Evolutionary conservation across 768 basidiomycete genomes (phyloP).

Genomic region (Pleurotus djamor): DNA sequence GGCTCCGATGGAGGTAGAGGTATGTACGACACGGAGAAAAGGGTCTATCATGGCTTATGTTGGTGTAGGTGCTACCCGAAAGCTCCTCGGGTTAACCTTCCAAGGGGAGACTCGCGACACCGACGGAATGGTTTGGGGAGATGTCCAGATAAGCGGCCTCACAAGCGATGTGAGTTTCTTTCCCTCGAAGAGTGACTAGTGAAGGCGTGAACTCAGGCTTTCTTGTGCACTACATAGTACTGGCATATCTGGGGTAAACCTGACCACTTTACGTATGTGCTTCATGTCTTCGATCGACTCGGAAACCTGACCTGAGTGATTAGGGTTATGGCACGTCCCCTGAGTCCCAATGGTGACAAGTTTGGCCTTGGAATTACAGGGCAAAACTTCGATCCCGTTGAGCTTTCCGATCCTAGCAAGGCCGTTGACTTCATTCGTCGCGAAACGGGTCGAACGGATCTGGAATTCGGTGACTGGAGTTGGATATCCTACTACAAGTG

Average conservation of each 20-base stretch:
- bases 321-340: slow-evolving; percentile 15
- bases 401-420: slow-evolving; percentile 13
- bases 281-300: neutral
- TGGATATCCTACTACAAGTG: slow-evolving; percentile 15
- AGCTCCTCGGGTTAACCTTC: slow-evolving; percentile 17
- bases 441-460: slow-evolving; percentile 12
- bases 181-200: too few species aligned
- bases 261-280: slow-evolving; percentile 12
- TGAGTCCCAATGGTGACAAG: slow-evolving; percentile 7
- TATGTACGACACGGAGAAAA: neutral
- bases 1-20: slow-evolving; percentile 18
- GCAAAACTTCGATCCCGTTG: slow-evolving; percentile 14
- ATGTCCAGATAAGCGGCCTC: slow-evolving; percentile 18
- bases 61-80: slow-evolving; percentile 14
- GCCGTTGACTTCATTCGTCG: slow-evolving; percentile 10
- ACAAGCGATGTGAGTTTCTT: slow-evolving; percentile 13
- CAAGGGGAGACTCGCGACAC: slow-evolving; percentile 20
- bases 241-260: slow-evolving; percentile 19
- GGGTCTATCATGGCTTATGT: neutral
- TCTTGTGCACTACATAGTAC: slow-evolving; percentile 4
- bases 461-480: slow-evolving; percentile 10
- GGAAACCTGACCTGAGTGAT: neutral
- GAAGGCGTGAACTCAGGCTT: neutral
- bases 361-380: slow-evolving; percentile 17
- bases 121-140: slow-evolving; percentile 20